Conservation (phyloP, 345 rosid genomes). For the Rhodamnia argentea region DNA sequence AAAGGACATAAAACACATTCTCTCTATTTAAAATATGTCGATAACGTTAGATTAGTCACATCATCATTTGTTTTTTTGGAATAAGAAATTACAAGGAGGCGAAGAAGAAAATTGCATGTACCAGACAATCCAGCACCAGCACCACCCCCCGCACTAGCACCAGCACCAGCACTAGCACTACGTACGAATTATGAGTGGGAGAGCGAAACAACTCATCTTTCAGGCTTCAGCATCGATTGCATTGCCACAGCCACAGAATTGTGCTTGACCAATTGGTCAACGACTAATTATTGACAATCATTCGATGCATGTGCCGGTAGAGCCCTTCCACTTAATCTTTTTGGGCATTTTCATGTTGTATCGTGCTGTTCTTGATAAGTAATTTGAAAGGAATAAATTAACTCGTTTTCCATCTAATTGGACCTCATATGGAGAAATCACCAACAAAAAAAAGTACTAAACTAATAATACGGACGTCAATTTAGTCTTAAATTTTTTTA, state of each 20-base stretch:
- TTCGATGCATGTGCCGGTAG: neutral
- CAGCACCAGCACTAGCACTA: neutral
- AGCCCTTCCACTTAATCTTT: neutral
- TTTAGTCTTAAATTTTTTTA: neutral
- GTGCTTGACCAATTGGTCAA: neutral
- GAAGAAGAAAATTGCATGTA: neutral
- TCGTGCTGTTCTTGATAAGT: neutral
- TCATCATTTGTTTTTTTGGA: neutral
- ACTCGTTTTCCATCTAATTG: neutral
- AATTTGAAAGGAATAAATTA: neutral
- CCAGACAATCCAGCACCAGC: neutral
- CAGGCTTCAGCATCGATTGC: neutral
- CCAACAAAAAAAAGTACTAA: neutral
- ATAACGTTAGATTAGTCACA: too few species aligned
- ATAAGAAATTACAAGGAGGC: neutral
- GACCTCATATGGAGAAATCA: neutral
- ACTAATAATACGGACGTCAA: fast-evolving
- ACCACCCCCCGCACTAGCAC: too few species aligned
- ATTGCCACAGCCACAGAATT: neutral
- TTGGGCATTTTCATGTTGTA: neutral
- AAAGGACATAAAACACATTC: too few species aligned
- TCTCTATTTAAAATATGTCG: too few species aligned
- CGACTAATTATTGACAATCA: neutral
- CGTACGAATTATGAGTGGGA: neutral
- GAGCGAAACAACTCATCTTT: neutral